phyloP scores from a whole-genome alignment of 768 basidiomycete genomes.

The Leccinum variicolor region DNA sequence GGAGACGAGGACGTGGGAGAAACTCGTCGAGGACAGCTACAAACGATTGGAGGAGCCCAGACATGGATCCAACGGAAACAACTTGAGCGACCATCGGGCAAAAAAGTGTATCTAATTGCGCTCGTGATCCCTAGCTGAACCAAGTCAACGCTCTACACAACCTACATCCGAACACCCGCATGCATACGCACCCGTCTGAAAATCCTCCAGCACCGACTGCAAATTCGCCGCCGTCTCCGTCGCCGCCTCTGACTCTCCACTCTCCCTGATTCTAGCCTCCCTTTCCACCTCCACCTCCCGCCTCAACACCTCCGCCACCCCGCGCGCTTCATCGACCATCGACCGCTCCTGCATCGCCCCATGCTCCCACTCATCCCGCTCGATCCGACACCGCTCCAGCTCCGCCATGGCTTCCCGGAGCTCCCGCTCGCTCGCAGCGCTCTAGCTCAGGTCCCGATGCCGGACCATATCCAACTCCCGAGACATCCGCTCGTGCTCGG shows the following conservation, averaged over 20 bases:
- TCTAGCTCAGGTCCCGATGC: slow-evolving; percentile 64
- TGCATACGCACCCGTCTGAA: slow-evolving; percentile 73
- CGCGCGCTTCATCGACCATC: slow-evolving; percentile 66
- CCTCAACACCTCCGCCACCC: slow-evolving; percentile 51
- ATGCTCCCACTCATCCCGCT: slow-evolving; percentile 72
- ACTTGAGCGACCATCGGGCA: too few relatives aligned
- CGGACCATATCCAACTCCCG: slow-evolving; percentile 69
- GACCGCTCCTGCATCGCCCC: slow-evolving; percentile 65
- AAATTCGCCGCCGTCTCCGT: slow-evolving; percentile 76
- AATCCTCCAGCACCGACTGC: slow-evolving; percentile 92
- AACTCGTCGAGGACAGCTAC: too few relatives aligned
- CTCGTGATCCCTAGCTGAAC: too few relatives aligned
- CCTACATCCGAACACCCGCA: neutral
- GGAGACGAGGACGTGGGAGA: too few relatives aligned
- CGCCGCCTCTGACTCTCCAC: slow-evolving; percentile 59
- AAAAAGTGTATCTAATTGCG: too few relatives aligned
- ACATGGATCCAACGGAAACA: too few relatives aligned
- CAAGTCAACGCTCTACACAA: too few relatives aligned
- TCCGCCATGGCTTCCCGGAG: slow-evolving; percentile 82
- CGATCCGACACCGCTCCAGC: slow-evolving; percentile 80
- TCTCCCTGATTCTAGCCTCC: slow-evolving; percentile 54
- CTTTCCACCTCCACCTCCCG: slow-evolving; percentile 67
- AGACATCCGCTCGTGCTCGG: slow-evolving; percentile 69
- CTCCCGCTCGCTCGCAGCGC: slow-evolving; percentile 67
- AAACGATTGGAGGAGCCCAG: too few relatives aligned